Conservation (phyloP, 495 filamentous ascomycete species). For the Penicillium salamii region DNA sequence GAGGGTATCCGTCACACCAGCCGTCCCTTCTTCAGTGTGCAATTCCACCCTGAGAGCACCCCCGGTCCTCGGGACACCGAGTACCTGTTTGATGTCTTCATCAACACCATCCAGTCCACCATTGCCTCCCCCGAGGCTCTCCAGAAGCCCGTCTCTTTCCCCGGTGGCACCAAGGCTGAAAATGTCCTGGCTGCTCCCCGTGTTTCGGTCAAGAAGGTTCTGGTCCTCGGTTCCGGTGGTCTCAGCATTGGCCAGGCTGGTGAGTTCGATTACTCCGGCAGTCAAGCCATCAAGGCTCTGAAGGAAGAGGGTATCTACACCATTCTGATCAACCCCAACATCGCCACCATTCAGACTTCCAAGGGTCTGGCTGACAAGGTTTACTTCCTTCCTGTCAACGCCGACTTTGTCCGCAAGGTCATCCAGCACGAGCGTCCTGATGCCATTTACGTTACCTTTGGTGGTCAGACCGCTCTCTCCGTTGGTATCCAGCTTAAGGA, state of each 20-base stretch:
- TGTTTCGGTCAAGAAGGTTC: slow-evolving; percentile 89
- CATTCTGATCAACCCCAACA: slow-evolving; percentile 97
- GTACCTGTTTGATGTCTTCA: slow-evolving; percentile 94
- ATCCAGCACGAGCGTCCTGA: slow-evolving; percentile 94
- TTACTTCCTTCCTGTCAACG: slow-evolving; percentile 95
- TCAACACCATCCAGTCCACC: slow-evolving; percentile 72
- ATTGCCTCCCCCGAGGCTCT: slow-evolving; percentile 60
- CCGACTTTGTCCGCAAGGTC: slow-evolving; percentile 94
- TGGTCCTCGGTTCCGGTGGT: slow-evolving; percentile 93
- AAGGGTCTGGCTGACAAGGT: slow-evolving; percentile 95
- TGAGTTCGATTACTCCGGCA: slow-evolving; percentile 98
- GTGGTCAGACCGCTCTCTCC: slow-evolving; percentile 90
- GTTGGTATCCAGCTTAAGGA: slow-evolving; percentile 96
- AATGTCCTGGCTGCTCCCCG: slow-evolving; percentile 72
- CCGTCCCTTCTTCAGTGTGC: slow-evolving; percentile 94
- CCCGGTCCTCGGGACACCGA: slow-evolving; percentile 96
- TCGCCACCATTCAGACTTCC: slow-evolving; percentile 97
- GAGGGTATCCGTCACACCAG: slow-evolving; percentile 88
- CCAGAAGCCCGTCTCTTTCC: slow-evolving; percentile 71
- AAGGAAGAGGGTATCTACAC: slow-evolving; percentile 97
- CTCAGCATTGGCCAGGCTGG: slow-evolving; percentile 97
- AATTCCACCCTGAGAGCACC: slow-evolving; percentile 97
- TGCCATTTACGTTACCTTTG: slow-evolving; percentile 96
- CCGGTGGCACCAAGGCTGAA: slow-evolving; percentile 75
- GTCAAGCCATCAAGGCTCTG: slow-evolving; percentile 87